phyloP scores from a whole-genome alignment of 306 rosid species.

The Biancaea sappan region DNA sequence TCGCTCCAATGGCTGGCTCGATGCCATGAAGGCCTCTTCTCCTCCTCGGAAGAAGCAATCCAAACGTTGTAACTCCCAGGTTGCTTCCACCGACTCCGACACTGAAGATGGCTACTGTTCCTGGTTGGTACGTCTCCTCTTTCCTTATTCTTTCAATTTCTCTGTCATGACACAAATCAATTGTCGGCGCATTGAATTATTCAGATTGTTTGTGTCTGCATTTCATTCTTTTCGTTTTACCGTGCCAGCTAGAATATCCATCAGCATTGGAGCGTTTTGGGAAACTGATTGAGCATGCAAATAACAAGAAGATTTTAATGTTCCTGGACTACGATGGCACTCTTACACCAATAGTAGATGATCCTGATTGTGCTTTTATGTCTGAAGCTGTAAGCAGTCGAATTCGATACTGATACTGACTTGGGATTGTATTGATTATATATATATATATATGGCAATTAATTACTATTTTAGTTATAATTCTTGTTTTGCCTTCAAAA shows the following conservation, averaged over 20 bases:
- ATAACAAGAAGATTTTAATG: slow-evolving; percentile 72
- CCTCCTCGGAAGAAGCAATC: slow-evolving; percentile 79
- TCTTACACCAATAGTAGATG: slow-evolving; percentile 92
- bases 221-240: neutral
- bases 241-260: slow-evolving; percentile 69
- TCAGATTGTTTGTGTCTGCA: too few relatives aligned
- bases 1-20: slow-evolving; percentile 85
- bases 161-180: too few relatives aligned
- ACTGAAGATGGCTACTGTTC: slow-evolving; percentile 49
- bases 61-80: slow-evolving; percentile 51
- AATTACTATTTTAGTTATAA: too few relatives aligned
- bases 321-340: slow-evolving; percentile 95
- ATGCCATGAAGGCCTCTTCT: slow-evolving; percentile 94
- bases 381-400: slow-evolving; percentile 62
- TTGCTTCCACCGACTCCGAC: slow-evolving; percentile 57
- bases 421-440: too few relatives aligned
- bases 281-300: slow-evolving; percentile 54
- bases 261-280: slow-evolving; percentile 73
- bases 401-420: too few relatives aligned
- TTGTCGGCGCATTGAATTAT: too few relatives aligned
- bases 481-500: too few relatives aligned
- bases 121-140: slow-evolving; percentile 62
- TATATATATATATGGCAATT: too few relatives aligned
- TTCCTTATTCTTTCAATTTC: too few relatives aligned
- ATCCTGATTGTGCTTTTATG: slow-evolving; percentile 85